These are phyloP conservation scores for Sphenostylis stenocarpa DNA, from an alignment of 306 rosid genomes.

Conservation along the genomic window DNA sequence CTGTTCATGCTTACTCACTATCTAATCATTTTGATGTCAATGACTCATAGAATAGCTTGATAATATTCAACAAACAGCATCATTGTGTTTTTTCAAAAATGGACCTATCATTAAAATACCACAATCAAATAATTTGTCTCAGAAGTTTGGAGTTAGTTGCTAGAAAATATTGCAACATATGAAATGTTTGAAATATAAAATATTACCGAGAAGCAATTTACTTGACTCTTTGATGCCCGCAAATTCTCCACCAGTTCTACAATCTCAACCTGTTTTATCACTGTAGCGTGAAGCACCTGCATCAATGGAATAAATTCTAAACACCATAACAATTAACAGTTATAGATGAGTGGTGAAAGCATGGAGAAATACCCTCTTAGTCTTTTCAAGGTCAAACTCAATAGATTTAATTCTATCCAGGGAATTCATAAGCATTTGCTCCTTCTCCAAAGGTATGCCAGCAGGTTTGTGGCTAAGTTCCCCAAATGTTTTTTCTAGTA, in stretches of 20 bases:
- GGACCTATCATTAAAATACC: neutral
- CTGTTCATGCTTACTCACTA: neutral
- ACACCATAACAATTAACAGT: slow-evolving; percentile 3
- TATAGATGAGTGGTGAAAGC: slow-evolving; percentile 1
- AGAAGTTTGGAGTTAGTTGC: neutral
- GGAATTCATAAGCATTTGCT: slow-evolving; percentile 61
- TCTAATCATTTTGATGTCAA: neutral
- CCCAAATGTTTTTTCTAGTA: slow-evolving; percentile 53
- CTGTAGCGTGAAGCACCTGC: slow-evolving; percentile 66
- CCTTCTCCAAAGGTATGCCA: slow-evolving; percentile 70
- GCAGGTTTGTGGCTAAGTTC: slow-evolving; percentile 64
- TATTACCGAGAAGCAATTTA: slow-evolving; percentile 42
- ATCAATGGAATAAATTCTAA: slow-evolving; percentile 1
- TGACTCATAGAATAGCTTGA: neutral
- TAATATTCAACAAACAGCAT: neutral
- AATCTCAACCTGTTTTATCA: slow-evolving; percentile 72
- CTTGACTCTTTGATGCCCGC: slow-evolving; percentile 51
- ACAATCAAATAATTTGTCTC: neutral
- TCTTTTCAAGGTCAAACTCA: slow-evolving; percentile 77
- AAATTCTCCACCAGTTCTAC: slow-evolving; percentile 56
- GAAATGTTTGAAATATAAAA: neutral
- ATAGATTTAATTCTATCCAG: slow-evolving; percentile 75
- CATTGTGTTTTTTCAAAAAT: neutral
- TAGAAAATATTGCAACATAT: neutral
- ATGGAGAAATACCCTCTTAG: slow-evolving; percentile 63